phyloP scores from a whole-genome alignment of 192 early-diverging fungal genomes.

The Podila horticola region DNA sequence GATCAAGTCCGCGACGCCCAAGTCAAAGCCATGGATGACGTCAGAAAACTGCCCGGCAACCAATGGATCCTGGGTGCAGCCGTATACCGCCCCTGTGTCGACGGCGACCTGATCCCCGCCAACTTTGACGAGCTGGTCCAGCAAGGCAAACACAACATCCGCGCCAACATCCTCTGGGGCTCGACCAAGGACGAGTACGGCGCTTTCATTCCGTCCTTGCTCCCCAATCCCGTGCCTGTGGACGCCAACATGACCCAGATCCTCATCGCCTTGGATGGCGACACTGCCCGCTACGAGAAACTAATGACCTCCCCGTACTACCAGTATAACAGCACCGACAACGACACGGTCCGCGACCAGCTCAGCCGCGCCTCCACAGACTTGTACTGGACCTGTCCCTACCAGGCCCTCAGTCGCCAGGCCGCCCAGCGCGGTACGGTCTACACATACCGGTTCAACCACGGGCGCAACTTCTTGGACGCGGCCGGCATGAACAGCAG shows the following conservation, averaged over 20 bases:
- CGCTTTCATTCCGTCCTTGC: not conserved
- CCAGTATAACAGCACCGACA: not conserved
- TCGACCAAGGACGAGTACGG: not conserved
- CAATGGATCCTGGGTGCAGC: not conserved
- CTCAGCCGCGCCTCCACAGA: not conserved
- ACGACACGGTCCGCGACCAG: slow-evolving; percentile 5
- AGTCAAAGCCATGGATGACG: not conserved
- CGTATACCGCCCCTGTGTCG: slow-evolving; percentile 7
- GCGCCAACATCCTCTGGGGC: slow-evolving; percentile 18
- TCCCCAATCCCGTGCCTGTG: slow-evolving; percentile 1
- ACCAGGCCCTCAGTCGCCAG: slow-evolving; percentile 4
- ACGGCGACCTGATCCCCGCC: slow-evolving; percentile 8
- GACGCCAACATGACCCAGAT: not conserved
- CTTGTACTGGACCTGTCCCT: not conserved
- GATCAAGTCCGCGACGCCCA: slow-evolving; percentile 6
- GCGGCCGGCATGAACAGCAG: not conserved
- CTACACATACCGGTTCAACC: slow-evolving; percentile 7
- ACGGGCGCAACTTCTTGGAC: not conserved
- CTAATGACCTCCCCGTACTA: slow-evolving; percentile 10
- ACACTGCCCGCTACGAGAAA: not conserved
- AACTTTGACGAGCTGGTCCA: slow-evolving; percentile 13
- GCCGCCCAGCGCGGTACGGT: not conserved
- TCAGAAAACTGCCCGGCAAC: not conserved
- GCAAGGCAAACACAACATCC: slow-evolving; percentile 1
- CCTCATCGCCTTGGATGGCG: not conserved